A percentile compares a stretch with the other conserved stretches of the same genome.
Evolutionary conservation across 139 green algal genomes (phyloP).

Genomic region (Asterochloris erici): DNA sequence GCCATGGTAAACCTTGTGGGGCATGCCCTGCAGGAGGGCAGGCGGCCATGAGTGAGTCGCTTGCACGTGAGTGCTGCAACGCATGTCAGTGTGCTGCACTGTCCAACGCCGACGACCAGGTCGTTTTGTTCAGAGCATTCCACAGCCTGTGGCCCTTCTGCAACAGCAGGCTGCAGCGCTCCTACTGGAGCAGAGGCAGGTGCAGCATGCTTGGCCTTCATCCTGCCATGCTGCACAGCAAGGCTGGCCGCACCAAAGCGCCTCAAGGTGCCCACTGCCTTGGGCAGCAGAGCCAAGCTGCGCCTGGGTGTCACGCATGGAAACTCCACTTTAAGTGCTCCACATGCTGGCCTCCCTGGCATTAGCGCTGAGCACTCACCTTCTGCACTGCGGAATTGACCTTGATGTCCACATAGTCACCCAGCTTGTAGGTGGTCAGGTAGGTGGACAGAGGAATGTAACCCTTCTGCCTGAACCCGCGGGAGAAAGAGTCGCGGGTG

Average conservation of each 20-base stretch:
- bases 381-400: slow-evolving; percentile 94
- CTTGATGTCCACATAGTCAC: slow-evolving; percentile 99
- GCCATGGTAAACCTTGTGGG: slow-evolving; percentile 98
- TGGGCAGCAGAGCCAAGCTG: no score
- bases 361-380: slow-evolving; percentile 34
- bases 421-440: slow-evolving; percentile 93
- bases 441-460: slow-evolving; percentile 89
- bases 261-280: no score
- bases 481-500: slow-evolving; percentile 88
- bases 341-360: background rate
- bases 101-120: background rate
- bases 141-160: background rate
- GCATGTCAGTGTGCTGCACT: background rate
- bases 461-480: slow-evolving; percentile 75
- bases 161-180: background rate
- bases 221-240: no score
- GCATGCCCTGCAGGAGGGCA: slow-evolving; percentile 84
- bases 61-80: background rate
- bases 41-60: background rate
- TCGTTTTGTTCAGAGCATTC: background rate
- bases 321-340: no score
- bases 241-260: no score
- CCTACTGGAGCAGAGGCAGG: no score
- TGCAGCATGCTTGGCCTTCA: no score
- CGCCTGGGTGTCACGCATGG: no score